A percentile compares a stretch with the other conserved stretches of the same genome.
These are phyloP conservation scores for Lumnitzera racemosa DNA, from an alignment of 345 rosid species.

Conservation along the genomic window DNA sequence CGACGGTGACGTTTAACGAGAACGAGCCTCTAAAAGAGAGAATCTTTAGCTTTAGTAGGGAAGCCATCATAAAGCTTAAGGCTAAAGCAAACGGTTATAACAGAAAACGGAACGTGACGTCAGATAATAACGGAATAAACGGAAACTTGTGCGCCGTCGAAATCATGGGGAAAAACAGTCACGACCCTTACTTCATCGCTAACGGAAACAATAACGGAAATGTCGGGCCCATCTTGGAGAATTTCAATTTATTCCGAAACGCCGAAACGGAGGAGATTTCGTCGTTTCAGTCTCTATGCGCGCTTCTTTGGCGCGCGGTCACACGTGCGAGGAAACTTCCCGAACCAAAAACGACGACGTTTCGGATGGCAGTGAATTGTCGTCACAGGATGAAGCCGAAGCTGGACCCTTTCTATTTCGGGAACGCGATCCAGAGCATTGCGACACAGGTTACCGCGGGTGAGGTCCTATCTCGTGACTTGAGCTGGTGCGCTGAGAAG, in stretches of 20 bases:
- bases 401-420: no score
- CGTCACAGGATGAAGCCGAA: no score
- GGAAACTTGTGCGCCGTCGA: background rate
- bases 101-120: background rate
- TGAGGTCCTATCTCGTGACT: no score
- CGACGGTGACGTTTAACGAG: constrained; percentile 18
- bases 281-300: constrained; percentile 29
- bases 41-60: constrained; percentile 24
- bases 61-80: constrained; percentile 23
- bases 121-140: background rate
- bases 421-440: no score
- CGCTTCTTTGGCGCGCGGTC: constrained; percentile 20
- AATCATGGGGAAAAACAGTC: background rate
- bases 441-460: no score
- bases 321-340: no score
- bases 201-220: background rate
- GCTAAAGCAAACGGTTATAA: constrained; percentile 8
- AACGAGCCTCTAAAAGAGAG: constrained; percentile 22
- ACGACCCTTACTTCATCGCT: background rate
- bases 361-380: no score
- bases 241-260: constrained; percentile 5
- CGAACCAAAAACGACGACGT: no score
- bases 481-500: no score
- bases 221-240: constrained; percentile 4
- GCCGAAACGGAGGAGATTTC: constrained; percentile 15